These are phyloP conservation scores for Albatrellus sp. DNA, from an alignment of 1,284 basidiomycete genomes.

Conservation along the genomic window DNA sequence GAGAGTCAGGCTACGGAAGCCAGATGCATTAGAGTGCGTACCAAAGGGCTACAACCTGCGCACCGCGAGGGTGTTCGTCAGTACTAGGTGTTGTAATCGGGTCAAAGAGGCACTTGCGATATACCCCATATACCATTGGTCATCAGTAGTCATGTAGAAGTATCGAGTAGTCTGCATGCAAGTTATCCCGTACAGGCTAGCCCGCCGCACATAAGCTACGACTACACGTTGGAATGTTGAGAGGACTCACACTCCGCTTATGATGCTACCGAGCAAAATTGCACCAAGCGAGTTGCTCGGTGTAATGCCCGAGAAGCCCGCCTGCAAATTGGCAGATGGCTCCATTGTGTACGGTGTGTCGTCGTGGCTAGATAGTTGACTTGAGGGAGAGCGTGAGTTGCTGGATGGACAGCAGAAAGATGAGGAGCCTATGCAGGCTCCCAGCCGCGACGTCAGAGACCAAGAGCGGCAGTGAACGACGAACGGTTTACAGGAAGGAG, in stretches of 20 bases:
- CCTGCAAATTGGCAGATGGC: too few relatives aligned
- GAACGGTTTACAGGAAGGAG: too few relatives aligned
- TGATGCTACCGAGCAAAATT: conserved; percentile 15
- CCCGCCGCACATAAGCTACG: neutral
- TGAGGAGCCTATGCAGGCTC: too few relatives aligned
- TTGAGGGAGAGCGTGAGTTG: too few relatives aligned
- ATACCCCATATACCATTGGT: conserved; percentile 24
- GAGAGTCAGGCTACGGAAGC: neutral
- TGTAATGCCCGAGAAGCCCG: too few relatives aligned
- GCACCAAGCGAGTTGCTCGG: conserved; percentile 10
- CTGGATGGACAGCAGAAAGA: too few relatives aligned
- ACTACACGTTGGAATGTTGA: neutral
- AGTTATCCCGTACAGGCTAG: conserved; percentile 44
- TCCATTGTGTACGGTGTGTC: too few relatives aligned
- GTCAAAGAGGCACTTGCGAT: conserved; percentile 23
- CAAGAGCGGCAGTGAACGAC: too few relatives aligned
- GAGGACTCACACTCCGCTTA: conserved; percentile 14
- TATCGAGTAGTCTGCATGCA: conserved; percentile 42
- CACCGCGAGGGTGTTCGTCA: neutral
- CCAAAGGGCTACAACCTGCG: conserved; percentile 31
- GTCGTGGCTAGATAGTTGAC: too few relatives aligned
- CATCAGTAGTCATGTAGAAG: conserved; percentile 28
- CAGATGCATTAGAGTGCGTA: conserved; percentile 11
- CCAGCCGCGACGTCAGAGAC: too few relatives aligned
- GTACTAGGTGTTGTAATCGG: neutral